Base-by-base conservation (phyloP, 2,329 filamentous ascomycete species). In the Aspergillus luchuensis region DNA sequence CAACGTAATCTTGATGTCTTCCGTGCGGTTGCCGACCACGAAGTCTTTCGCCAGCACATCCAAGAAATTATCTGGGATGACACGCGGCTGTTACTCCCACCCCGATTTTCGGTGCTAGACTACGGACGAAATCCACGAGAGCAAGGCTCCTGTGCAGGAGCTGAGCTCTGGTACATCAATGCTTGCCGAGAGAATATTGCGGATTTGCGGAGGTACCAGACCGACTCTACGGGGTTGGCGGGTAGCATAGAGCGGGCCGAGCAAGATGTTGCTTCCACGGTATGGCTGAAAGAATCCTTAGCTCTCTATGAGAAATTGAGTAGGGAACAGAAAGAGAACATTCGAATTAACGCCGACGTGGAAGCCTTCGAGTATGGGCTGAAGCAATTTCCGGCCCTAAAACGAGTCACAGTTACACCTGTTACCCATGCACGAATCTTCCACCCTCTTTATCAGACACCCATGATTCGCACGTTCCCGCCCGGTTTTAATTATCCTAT, bases 381-480 rank as follows among this genome's bases (percentile, higher is more conserved):
- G 2, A 45, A 63, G 10, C 69, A 64, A 3, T 79, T 81, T 47
- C 73, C 76, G 0, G 67, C 66, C 2, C 65, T 82, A 2, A 69
- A 58, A 36, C 72, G 71, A 47, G 64, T 82, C 8, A 78, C 69
- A 0, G 58, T 82, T 11, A 80, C 79, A 3, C 74, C 74, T 6
- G 75, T 76, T 2, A 67, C 76, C 0, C 79, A 81, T 61, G 76
- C 76, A 0, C 65, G 68, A 47, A 59, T 74, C 0, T 72, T 74
- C n/a, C 52, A 58, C 0, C 79, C 79, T 0, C 59, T 73, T 0
- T 81, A 81, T 53, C 62, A 76, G 19, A 81, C 79, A 0, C 79
- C 79, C 1, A 78, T 77, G 66, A 77, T 79, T 30, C 76, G 78
- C 5, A 70, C 72, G 2, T 73, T 81, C 11, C 77, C 78, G 0